phyloP scores from a whole-genome alignment of 768 basidiomycete genomes.

The Hebeloma cylindrosporum region DNA sequence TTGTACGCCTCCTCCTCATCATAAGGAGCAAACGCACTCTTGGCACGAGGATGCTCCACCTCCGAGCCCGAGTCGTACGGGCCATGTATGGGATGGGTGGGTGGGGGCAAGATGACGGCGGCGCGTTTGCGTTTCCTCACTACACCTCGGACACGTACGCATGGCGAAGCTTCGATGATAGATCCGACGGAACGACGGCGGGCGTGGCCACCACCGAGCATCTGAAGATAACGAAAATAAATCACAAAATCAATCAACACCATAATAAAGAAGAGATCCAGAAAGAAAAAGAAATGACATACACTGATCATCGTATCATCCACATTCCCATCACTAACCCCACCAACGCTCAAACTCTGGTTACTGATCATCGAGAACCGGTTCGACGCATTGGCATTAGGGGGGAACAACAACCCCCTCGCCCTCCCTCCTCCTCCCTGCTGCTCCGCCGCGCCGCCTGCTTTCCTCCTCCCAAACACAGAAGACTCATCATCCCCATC shows the following conservation, averaged over 20 bases:
- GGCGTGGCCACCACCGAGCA: conserved; percentile 78
- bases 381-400: conserved; percentile 55
- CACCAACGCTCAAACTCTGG: no score
- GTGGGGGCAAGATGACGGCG: no score
- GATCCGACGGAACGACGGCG: conserved; percentile 68
- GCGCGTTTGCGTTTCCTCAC: conserved; percentile 65
- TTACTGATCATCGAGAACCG: conserved; percentile 51
- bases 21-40: no score
- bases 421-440: no score
- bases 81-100: conserved; percentile 41
- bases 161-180: conserved; percentile 68
- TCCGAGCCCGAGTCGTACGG: no score
- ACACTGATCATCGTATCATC: conserved; percentile 85
- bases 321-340: conserved; percentile 56
- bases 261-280: conserved; percentile 5
- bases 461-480: no score
- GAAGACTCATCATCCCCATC: no score
- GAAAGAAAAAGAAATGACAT: conserved; percentile 26
- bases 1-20: no score
- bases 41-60: no score
- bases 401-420: no score
- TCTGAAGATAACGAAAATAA: conserved; percentile 38
- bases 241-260: no score
- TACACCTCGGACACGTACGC: conserved; percentile 55
- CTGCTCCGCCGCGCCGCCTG: no score